phyloP scores from a whole-genome alignment of 202 grass and related monocot species.

The Hordeum pubiflorum region DNA sequence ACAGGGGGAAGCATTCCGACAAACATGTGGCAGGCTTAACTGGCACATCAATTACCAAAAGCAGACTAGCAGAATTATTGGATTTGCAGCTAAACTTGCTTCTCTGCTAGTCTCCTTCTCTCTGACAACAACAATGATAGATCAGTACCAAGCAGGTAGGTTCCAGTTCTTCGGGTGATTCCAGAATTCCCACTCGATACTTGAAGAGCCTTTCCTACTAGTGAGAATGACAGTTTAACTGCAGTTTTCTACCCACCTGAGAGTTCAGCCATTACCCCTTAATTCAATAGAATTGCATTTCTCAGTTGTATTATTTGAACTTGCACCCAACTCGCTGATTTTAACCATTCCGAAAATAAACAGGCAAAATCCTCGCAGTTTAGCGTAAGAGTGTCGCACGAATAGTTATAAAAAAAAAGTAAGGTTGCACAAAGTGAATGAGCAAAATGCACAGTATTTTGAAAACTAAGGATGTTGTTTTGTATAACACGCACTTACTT shows the following conservation, averaged over 20 bases:
- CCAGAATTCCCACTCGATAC: not conserved
- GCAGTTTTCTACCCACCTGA: not conserved
- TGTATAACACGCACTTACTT: slow-evolving; percentile 19
- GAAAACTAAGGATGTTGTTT: not conserved
- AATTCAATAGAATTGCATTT: not conserved
- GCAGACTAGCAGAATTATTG: not conserved
- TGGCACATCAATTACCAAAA: not conserved
- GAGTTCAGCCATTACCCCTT: not conserved
- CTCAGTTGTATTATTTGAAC: not conserved
- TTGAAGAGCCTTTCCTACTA: not conserved
- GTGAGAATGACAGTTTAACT: not conserved
- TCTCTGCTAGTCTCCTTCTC: not conserved
- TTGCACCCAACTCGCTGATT: not conserved
- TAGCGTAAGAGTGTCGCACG: not conserved
- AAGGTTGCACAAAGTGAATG: not conserved
- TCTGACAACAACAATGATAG: not conserved
- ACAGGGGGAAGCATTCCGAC: not conserved
- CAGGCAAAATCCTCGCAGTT: not conserved
- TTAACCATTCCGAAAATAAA: not conserved
- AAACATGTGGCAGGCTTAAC: not conserved
- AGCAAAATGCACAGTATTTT: not conserved
- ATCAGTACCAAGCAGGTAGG: not conserved
- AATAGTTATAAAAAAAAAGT: not conserved
- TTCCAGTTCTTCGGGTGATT: not conserved
- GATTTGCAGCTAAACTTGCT: not conserved